Evolutionary conservation across 2,329 filamentous ascomycete genomes (phyloP).

Genomic region (Periconia sp.): DNA sequence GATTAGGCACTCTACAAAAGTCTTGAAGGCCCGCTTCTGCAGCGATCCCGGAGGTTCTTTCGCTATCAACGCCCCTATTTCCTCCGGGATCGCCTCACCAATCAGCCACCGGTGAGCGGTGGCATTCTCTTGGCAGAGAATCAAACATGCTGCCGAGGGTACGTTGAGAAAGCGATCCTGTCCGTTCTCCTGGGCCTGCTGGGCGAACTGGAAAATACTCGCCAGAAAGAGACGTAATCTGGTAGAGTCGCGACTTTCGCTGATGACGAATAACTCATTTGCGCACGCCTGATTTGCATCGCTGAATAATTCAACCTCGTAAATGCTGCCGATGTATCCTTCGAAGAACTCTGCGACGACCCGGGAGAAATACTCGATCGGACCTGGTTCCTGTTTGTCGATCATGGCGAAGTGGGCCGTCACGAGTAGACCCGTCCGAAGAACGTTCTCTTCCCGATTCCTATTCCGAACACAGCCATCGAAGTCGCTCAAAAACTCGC

Average conservation of each 20-base stretch:
- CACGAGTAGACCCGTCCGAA: too few relatives aligned
- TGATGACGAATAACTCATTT: slow-evolving; percentile 6
- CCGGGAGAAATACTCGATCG: slow-evolving; percentile 5
- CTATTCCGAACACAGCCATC: too few relatives aligned
- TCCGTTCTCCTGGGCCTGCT: neutral
- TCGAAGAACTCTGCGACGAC: slow-evolving; percentile 8
- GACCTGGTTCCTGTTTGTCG: slow-evolving; percentile 2
- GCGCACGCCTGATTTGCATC: slow-evolving; percentile 5
- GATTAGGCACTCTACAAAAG: too few relatives aligned
- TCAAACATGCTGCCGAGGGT: too few relatives aligned
- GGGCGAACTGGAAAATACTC: slow-evolving; percentile 6
- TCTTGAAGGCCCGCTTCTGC: too few relatives aligned
- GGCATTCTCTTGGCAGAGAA: too few relatives aligned
- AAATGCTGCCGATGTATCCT: slow-evolving; percentile 9
- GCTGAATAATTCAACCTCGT: slow-evolving; percentile 6
- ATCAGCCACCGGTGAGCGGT: too few relatives aligned
- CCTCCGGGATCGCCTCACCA: too few relatives aligned
- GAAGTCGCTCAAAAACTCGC: too few relatives aligned
- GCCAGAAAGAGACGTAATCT: slow-evolving; percentile 7
- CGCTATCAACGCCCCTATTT: too few relatives aligned
- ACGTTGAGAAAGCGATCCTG: neutral
- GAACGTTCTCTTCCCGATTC: too few relatives aligned
- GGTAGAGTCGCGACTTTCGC: slow-evolving; percentile 4
- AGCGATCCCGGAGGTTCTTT: too few relatives aligned
- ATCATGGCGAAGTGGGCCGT: slow-evolving; percentile 6